Evolutionary conservation across 345 rosid genomes (phyloP), one percentile per base, ranked within the genome.

Genomic region (Populus ilicifolia): DNA sequence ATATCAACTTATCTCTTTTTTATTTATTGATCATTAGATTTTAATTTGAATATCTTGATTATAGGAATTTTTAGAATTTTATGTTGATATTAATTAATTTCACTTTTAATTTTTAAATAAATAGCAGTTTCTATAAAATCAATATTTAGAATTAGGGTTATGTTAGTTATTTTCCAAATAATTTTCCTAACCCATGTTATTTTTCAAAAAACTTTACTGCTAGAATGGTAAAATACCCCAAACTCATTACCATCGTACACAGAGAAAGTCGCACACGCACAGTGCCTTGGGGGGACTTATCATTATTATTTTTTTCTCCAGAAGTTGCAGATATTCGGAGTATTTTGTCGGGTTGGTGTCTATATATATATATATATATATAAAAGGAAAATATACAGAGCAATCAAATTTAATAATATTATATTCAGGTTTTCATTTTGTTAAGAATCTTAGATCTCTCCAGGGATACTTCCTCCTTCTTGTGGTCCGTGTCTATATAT

Each of bases 321-420:
- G 43, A 39, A 29, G 61, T 84, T 85, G 90, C 92, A 86, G 91
- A 89, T 82, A 88, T 86, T 88, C 85, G 91, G 92, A 88, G 85
- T 87, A 87, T 85, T 85, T 88, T 89, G 96, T 88, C 93, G 87
- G 89, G 89, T 65, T 72, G 68, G 83, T 85, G 89, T 81, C 89
- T 78, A 41, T 41, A 33, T 33, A 33, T 33, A 41, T n/a, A 30
- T 41, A 41, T 41, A 41, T 41, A 41, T 2, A 41, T 9, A 41
- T 2, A 41, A 10, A 41, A 10, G 23, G 44, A 23, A 12, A 38
- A 48, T 50, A 33, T 67, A 78, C 64, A 52, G 75, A 36, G 46
- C 10, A 18, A n/a, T 39, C 61, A 65, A 56, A 14, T 71, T 29
- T 59, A 63, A 74, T 29, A 36, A n/a, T 46, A 43, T 54, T 78